Evolutionary conservation across 2,329 filamentous ascomycete species (phyloP), one percentile per base, ranked within the genome.

Genomic region (Pezicula radicicola): DNA sequence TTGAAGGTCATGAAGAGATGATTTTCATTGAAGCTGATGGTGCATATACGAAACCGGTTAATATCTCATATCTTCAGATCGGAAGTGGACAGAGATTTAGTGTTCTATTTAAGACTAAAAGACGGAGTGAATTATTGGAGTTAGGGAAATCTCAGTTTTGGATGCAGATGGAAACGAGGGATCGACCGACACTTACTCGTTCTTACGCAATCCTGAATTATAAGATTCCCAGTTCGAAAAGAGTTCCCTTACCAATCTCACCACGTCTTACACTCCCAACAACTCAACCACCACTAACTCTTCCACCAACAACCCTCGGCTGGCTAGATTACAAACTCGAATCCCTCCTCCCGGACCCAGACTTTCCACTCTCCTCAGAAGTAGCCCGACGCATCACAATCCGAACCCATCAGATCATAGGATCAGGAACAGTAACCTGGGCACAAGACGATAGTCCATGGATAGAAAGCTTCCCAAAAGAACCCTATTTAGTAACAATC

Each of bases 1-100:
- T 88, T 39, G 80, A 85, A 54, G 75, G 64, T 6, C 84, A 88
- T 57, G 60, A 70, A 1, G 68, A 77, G 9, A 63, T 87, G 37
- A 75, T 74, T 0, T 71, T 89, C 49, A 82, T 88, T 51, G 78
- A 80, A 51, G 83, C 79, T n/a, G 41, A 50, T 42, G 65, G 63
- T 8, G 51, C 59, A 1, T 77, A 76, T 53, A 76, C 74, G 1
- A 60, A 74, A 55, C 67, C 68, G 0, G 55, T 67, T 37, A 60
- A 60, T 0, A 73, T 71, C 3, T 60, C 65, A 9, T 71, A 72
- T 53, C 63, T 81, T 39, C 77, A 80, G 58, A 62, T 81, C 2
- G 69, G 66, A 6, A 63, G 68, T 12, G 79, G 79, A 1, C 78
- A 81, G 55, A 72, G 79, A 4, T 81, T 74, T 61, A 73, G 72